These are phyloP conservation scores for Tarenaya hassleriana DNA, from an alignment of 345 rosid species.

Conservation along the genomic window DNA sequence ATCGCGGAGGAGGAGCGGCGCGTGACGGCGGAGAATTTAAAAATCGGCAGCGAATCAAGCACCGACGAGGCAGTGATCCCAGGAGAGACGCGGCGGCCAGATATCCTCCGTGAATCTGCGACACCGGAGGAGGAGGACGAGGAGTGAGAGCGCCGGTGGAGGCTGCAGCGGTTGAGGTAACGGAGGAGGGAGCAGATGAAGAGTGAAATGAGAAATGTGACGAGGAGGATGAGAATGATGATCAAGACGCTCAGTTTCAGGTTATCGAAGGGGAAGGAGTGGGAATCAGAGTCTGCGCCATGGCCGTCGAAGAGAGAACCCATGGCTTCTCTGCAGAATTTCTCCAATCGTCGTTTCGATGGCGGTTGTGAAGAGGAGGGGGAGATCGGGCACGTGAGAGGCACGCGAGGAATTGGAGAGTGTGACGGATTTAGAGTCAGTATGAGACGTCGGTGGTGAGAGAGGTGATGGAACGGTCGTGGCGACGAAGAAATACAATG, in stretches of 20 bases:
- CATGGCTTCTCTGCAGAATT: neutral
- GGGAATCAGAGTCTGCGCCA: constrained; percentile 9
- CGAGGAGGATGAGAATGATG: constrained; percentile 50
- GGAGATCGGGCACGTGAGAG: constrained; percentile 16
- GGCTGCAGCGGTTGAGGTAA: constrained; percentile 52
- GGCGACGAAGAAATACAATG: neutral
- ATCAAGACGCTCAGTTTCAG: constrained; percentile 59
- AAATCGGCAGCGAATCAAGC: constrained; percentile 68
- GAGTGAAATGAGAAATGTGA: constrained; percentile 52
- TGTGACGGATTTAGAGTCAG: too few species aligned
- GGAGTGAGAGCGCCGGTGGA: constrained; percentile 21
- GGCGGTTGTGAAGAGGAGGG: constrained; percentile 20
- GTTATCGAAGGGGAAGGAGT: constrained; percentile 34
- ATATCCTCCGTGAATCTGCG: constrained; percentile 28
- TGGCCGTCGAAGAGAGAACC: constrained; percentile 19
- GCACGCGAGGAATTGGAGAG: constrained; percentile 31
- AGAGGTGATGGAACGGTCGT: constrained; percentile 22
- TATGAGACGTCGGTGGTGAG: too few species aligned
- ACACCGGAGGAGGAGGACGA: constrained; percentile 21
- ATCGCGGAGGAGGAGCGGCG: constrained; percentile 41
- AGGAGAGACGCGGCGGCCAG: constrained; percentile 46
- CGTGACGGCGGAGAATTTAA: constrained; percentile 58
- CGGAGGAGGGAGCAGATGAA: constrained; percentile 71
- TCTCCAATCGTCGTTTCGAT: constrained; percentile 16
- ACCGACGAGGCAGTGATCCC: constrained; percentile 30